phyloP scores from a whole-genome alignment of 2,329 filamentous ascomycete genomes.

The Balansia obtecta region DNA sequence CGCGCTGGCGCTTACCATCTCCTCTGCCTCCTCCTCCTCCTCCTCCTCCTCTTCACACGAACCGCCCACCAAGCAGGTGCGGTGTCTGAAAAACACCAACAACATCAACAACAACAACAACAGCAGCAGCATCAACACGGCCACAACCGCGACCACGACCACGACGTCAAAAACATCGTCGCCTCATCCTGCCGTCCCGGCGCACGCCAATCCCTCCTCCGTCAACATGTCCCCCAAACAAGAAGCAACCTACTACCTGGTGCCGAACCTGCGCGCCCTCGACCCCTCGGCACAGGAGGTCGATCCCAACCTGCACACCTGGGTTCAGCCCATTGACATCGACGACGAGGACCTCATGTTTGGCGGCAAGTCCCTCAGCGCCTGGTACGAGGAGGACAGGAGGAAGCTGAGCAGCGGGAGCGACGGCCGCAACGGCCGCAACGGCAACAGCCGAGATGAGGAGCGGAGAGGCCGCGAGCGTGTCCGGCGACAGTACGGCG shows the following conservation, averaged over 20 bases:
- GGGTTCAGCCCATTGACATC: conserved; percentile 44
- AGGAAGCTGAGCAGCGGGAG: conserved; percentile 24
- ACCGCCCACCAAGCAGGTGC: neutral
- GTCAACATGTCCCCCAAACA: conserved; percentile 8
- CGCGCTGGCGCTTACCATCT: conserved; percentile 2
- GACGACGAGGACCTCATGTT: conserved; percentile 50
- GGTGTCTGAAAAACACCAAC: neutral
- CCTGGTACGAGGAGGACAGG: conserved; percentile 43
- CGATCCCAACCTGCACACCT: conserved; percentile 24
- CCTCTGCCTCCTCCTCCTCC: neutral
- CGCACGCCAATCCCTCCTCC: neutral
- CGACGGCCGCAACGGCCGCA: conserved; percentile 19
- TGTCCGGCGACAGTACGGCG: conserved; percentile 15
- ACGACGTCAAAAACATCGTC: neutral
- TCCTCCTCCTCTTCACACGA: no score
- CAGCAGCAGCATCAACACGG: no score
- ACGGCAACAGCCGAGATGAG: conserved; percentile 22
- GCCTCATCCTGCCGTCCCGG: neutral
- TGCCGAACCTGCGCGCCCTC: conserved; percentile 21
- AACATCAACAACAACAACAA: no score
- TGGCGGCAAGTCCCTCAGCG: conserved; percentile 45
- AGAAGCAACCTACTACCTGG: conserved; percentile 17
- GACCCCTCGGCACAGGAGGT: conserved; percentile 22
- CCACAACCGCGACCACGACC: no score
- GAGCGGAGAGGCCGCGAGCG: conserved; percentile 9